Base-by-base conservation (phyloP, 2,329 filamentous ascomycete species). In the Colletotrichum karsti region DNA sequence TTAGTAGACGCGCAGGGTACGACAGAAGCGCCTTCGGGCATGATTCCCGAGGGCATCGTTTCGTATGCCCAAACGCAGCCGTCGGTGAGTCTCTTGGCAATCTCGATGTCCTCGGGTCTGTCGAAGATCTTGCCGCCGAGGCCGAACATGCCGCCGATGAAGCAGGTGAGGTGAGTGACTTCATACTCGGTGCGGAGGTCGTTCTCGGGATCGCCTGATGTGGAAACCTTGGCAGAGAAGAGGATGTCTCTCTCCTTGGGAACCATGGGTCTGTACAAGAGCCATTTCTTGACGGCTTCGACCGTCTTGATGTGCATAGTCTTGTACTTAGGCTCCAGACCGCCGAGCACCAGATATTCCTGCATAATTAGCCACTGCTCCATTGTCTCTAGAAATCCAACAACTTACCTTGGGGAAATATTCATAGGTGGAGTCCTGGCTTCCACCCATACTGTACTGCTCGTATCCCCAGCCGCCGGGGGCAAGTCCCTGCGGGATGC, bases 181-280 rank as follows among this genome's bases (percentile, higher is more conserved):
- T 92, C 87, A 74, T 91, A 93, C 51, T 90, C 78, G 13, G 83
- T 84, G 20, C 60, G 69, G 12, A 82, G 74, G 9, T 84, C 79
- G 8, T 74, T 71, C 48, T 80, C 77, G 2, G 76, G 81, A 3
- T 83, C 78, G 13, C 84, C 84, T 1, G 73, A 77, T 9, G 86
- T 84, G 51, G 76, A 81, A n/a, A 88, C 77, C 72, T 89, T 90
- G 24, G 92, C 91, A 0, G 92, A 88, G 69, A 96, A 89, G 3
- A 96, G 84, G n/a, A 96, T 87, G 67, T 95, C 88, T 59, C 88
- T 83, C 7, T 86, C 82, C 30, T 88, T 86, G 7, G 89, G 87
- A 20, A 90, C 87, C 88, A 96, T 92, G 1, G 94, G 94, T 5
- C 91, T 87, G 79, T 89, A 97, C 64, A 97, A 88, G 9, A 97